A percentile compares a stretch with the other conserved stretches of the same genome.
Conservation (phyloP, 371 early-diverging fungal genomes). For the Mucor indicus region DNA sequence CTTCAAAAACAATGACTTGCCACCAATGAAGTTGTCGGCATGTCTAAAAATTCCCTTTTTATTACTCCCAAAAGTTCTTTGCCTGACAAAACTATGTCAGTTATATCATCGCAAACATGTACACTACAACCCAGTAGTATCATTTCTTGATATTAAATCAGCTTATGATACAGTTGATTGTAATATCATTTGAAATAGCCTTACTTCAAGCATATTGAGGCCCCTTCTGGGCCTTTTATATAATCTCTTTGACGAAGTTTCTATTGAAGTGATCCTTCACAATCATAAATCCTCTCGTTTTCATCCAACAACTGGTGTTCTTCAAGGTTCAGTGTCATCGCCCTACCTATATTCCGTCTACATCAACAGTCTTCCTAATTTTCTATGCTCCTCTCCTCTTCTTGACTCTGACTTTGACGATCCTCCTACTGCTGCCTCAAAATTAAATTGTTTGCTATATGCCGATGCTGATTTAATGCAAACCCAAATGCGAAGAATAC, state of each 20-base stretch:
- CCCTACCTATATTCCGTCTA: constrained; percentile 14
- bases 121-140: not conserved
- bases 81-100: constrained; percentile 8
- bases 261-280: not conserved
- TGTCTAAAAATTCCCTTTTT: too few species aligned
- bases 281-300: not conserved
- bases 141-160: constrained; percentile 15
- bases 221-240: not conserved
- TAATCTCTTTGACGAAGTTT: constrained; percentile 4
- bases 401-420: too few species aligned
- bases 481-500: too few species aligned
- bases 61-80: too few species aligned
- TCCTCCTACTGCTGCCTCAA: not conserved
- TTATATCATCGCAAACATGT: not conserved
- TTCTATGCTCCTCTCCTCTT: constrained; percentile 1
- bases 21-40: too few species aligned
- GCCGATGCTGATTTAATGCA: constrained; percentile 9
- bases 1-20: too few species aligned
- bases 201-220: not conserved
- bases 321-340: constrained; percentile 12
- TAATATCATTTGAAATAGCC: constrained; percentile 1
- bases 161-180: constrained; percentile 19
- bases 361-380: constrained; percentile 3
- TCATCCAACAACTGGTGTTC: constrained; percentile 10
- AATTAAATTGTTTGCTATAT: constrained; percentile 4